Evolutionary conservation across 805 yeast species (phyloP).

Genomic region (Metschnikowia cubensis): DNA sequence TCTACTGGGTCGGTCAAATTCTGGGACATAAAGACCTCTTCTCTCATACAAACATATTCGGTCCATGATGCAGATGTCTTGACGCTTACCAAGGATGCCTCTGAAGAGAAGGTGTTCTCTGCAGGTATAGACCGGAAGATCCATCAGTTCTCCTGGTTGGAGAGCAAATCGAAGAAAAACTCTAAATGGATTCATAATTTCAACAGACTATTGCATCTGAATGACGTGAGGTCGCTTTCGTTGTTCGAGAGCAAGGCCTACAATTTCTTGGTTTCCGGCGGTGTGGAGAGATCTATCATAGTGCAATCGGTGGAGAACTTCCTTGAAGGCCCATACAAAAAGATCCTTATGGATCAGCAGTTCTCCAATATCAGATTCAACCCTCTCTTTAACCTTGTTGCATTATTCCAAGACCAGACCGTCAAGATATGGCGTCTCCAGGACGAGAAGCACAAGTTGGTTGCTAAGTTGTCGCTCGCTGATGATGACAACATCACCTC

Average conservation of each 20-base stretch:
- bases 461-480: conserved; percentile 59
- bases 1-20: conserved; percentile 91
- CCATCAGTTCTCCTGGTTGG: conserved; percentile 58
- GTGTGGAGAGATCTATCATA: conserved; percentile 70
- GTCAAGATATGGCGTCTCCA: conserved; percentile 75
- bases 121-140: conserved; percentile 95
- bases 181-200: conserved; percentile 72
- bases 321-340: conserved; percentile 65
- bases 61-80: conserved; percentile 91
- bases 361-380: conserved; percentile 49
- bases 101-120: conserved; percentile 65
- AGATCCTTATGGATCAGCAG: conserved; percentile 62
- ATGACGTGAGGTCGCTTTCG: conserved; percentile 77
- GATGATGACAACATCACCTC: conserved; percentile 79
- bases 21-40: conserved; percentile 80
- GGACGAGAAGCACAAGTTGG: conserved; percentile 48
- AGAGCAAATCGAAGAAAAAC: conserved; percentile 20
- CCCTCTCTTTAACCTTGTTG: conserved; percentile 47
- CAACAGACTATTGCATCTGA: conserved; percentile 77
- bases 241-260: conserved; percentile 65
- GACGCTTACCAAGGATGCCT: conserved; percentile 57
- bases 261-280: conserved; percentile 74
- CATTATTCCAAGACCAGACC: conserved; percentile 78
- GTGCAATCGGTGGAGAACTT: conserved; percentile 65
- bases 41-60: conserved; percentile 75